A percentile compares a stretch with the other conserved stretches of the same genome.
phyloP scores from a whole-genome alignment of 352 stramenopile genomes.

The Phytophthora litchii region DNA sequence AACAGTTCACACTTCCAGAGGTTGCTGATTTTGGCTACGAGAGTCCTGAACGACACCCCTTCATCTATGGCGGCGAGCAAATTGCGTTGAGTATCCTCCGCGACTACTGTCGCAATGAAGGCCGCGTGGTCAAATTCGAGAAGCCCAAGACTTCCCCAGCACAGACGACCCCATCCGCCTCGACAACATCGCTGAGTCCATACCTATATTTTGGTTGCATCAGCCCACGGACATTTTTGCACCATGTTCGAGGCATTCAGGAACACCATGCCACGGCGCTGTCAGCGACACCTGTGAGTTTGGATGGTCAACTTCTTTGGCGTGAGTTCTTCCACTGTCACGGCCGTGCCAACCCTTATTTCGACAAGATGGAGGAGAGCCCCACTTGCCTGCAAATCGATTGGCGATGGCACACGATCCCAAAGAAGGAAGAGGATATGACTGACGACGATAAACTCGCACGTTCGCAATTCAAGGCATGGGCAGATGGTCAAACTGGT shows the following conservation, averaged over 20 bases:
- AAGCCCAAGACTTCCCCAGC: slow-evolving; percentile 97
- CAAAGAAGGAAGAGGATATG: slow-evolving; percentile 56
- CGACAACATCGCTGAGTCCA: slow-evolving; percentile 95
- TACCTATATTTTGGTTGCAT: slow-evolving; percentile 96
- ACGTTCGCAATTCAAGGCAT: slow-evolving; percentile 88
- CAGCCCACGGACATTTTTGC: slow-evolving; percentile 90
- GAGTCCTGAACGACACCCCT: slow-evolving; percentile 56
- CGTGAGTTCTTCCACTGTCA: slow-evolving; percentile 95
- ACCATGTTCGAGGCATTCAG: slow-evolving; percentile 85
- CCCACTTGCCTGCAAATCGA: slow-evolving; percentile 89
- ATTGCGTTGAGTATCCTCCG: slow-evolving; percentile 70
- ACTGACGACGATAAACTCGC: slow-evolving; percentile 87
- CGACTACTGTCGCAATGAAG: slow-evolving; percentile 79
- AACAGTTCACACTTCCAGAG: slow-evolving; percentile 70
- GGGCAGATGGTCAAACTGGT: slow-evolving; percentile 95
- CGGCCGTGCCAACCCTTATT: slow-evolving; percentile 83
- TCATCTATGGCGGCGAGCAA: slow-evolving; percentile 76
- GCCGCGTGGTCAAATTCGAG: slow-evolving; percentile 93
- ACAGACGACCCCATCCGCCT: slow-evolving; percentile 84
- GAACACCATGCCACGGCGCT: slow-evolving; percentile 61
- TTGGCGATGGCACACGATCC: slow-evolving; percentile 90
- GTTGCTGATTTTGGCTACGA: slow-evolving; percentile 73
- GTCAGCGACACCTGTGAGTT: slow-evolving; percentile 90
- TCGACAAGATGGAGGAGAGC: slow-evolving; percentile 96
- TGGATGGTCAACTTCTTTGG: slow-evolving; percentile 96